A percentile compares a stretch with the other conserved stretches of the same genome.
These are phyloP conservation scores for Linderniella brevidens DNA, from an alignment of 257 asterid genomes.

Conservation along the genomic window DNA sequence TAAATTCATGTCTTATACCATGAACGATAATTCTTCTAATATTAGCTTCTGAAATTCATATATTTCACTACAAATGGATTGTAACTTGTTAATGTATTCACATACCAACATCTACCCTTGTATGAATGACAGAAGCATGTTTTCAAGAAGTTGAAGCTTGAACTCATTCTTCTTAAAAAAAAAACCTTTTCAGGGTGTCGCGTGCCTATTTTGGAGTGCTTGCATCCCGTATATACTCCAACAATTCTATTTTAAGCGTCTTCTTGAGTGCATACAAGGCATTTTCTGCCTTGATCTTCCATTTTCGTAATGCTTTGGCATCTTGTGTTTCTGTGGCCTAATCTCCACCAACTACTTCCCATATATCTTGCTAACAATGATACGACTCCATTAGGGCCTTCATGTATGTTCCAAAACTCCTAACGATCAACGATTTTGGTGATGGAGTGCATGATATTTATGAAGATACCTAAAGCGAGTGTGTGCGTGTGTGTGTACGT, in stretches of 20 bases:
- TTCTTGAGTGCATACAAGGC: background rate
- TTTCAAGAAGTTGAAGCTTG: conserved; percentile 5
- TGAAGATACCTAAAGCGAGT: too few relatives aligned
- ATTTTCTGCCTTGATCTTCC: conserved; percentile 4
- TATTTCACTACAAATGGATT: background rate
- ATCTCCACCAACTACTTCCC: background rate
- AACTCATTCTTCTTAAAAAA: conserved; percentile 10
- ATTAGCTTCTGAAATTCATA: background rate
- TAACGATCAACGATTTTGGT: too few relatives aligned
- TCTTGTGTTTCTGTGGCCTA: background rate
- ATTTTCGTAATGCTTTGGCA: conserved; percentile 2
- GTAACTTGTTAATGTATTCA: background rate
- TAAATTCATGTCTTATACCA: background rate
- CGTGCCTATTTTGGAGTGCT: conserved; percentile 2
- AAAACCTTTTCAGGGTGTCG: background rate
- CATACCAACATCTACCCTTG: background rate
- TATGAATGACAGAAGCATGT: background rate
- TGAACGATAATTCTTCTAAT: background rate
- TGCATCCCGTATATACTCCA: conserved; percentile 9
- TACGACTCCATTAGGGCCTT: conserved; percentile 4
- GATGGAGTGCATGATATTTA: too few relatives aligned
- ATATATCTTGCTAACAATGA: background rate
- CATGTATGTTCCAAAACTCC: too few relatives aligned
- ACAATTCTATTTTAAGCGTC: conserved; percentile 5
- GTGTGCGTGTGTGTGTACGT: too few relatives aligned